Evolutionary conservation across 2,329 filamentous ascomycete genomes (phyloP).

Genomic region (Aureobasidium namibiae): DNA sequence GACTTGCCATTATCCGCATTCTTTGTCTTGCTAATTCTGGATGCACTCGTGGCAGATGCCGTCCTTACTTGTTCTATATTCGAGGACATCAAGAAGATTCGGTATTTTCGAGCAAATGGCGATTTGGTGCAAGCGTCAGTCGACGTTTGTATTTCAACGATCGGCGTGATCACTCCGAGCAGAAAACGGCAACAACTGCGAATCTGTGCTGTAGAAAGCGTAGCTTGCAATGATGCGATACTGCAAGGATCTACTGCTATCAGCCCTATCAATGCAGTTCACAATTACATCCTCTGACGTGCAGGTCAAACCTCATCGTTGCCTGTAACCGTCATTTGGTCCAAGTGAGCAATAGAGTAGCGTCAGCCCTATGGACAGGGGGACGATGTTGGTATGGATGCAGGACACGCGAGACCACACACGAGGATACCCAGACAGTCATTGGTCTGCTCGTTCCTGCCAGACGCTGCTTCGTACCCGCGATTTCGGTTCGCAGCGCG

Average conservation of each 20-base stretch:
- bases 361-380: slow-evolving; percentile 9
- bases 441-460: slow-evolving; percentile 3
- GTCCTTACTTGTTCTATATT: background rate
- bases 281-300: slow-evolving; percentile 2
- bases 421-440: background rate
- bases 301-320: background rate
- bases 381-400: background rate
- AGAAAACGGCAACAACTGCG: background rate
- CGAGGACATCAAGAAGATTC: background rate
- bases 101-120: background rate
- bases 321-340: background rate
- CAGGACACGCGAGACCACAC: background rate
- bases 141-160: background rate
- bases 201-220: background rate
- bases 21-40: slow-evolving; percentile 6
- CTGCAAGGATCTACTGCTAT: slow-evolving; percentile 1
- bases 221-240: background rate
- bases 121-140: background rate
- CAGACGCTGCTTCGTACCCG: background rate
- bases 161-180: background rate
- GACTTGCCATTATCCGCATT: background rate
- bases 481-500: background rate
- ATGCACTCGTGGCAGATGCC: background rate
- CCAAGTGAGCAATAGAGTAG: background rate
- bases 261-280: slow-evolving; percentile 2